Evolutionary conservation across 192 early-diverging fungal genomes (phyloP).

Genomic region (Rhizophlyctis rosea): DNA sequence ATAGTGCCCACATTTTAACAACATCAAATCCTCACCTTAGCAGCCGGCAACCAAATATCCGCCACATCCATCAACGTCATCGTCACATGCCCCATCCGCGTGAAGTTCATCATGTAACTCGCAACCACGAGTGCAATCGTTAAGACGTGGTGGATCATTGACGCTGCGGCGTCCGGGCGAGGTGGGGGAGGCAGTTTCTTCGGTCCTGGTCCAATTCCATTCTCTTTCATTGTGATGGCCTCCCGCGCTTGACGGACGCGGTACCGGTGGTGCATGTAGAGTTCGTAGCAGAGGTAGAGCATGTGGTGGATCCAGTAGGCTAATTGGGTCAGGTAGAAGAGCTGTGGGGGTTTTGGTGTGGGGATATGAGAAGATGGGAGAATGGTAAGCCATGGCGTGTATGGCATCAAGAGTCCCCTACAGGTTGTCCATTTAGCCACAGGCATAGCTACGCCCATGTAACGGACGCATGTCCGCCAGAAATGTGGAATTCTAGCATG

Average conservation of each 20-base stretch:
- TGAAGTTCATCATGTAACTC: constrained; percentile 67
- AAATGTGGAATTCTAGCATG: neutral
- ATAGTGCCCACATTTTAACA: no score
- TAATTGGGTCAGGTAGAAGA: neutral
- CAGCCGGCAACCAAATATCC: constrained; percentile 70
- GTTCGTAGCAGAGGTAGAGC: neutral
- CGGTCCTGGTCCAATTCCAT: no score
- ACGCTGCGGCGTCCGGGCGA: constrained; percentile 12
- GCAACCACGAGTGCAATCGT: constrained; percentile 64
- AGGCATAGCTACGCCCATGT: no score
- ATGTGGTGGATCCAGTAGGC: neutral
- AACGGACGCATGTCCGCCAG: no score
- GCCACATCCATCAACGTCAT: constrained; percentile 75
- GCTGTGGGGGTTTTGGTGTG: no score
- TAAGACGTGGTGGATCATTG: constrained; percentile 66
- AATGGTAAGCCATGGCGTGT: neutral
- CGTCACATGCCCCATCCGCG: constrained; percentile 76
- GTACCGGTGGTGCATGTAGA: no score
- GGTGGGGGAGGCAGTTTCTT: neutral
- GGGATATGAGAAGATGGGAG: neutral
- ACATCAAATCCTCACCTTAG: constrained; percentile 54
- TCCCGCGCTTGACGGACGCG: neutral
- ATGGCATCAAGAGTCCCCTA: no score
- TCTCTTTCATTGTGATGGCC: no score
- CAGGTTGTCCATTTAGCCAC: no score